Conservation (phyloP, 345 rosid species). For the Acer campestre region DNA sequence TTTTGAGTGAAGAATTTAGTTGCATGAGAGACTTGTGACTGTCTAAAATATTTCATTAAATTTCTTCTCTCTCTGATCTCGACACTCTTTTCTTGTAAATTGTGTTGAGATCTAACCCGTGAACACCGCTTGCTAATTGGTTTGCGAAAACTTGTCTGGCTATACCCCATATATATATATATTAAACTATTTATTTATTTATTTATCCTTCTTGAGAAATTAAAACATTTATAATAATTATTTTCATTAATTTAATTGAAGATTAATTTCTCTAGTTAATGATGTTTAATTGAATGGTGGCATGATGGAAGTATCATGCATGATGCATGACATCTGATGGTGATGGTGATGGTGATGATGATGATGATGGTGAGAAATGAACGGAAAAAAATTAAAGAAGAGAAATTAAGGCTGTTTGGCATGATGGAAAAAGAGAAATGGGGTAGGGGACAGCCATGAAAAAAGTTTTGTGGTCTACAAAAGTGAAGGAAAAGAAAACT, state of each 20-base stretch:
- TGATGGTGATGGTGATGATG: conserved; percentile 9
- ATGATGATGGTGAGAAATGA: background rate
- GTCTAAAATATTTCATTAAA: background rate
- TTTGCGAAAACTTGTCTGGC: background rate
- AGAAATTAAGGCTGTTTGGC: background rate
- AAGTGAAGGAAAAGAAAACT: conserved; percentile 14
- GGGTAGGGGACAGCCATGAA: conserved; percentile 26
- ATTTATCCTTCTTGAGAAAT: too few species aligned
- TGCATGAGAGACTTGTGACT: background rate
- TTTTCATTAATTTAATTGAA: too few species aligned
- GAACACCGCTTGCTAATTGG: conserved; percentile 31
- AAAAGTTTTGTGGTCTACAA: conserved; percentile 30
- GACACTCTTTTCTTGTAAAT: conserved; percentile 37
- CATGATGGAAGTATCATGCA: background rate
- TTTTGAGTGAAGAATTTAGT: background rate
- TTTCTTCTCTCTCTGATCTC: background rate
- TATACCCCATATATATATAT: too few species aligned
- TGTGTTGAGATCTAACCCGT: conserved; percentile 39
- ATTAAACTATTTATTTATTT: background rate
- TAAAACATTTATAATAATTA: too few species aligned
- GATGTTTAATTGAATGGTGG: background rate
- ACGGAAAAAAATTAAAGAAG: background rate
- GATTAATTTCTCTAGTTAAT: too few species aligned
- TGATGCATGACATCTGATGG: background rate
- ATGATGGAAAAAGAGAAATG: conserved; percentile 24